Evolutionary conservation across 129 eudicot species (phyloP).

Genomic region (Flaveria sonorensis): DNA sequence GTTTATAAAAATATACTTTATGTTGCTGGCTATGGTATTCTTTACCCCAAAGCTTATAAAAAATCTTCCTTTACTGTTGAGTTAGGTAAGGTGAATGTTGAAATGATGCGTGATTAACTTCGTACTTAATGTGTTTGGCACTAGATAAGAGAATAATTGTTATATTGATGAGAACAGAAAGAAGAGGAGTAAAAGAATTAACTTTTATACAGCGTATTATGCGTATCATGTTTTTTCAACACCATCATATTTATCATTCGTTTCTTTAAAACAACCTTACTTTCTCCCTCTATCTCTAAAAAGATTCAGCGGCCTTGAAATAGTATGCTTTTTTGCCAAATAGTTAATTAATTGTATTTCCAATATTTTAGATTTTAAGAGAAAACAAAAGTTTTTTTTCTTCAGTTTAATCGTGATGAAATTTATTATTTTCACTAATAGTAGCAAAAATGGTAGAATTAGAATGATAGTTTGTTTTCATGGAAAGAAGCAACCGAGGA

Average conservation of each 20-base stretch:
- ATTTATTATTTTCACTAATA: background rate
- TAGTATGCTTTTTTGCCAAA: background rate
- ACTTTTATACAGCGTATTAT: background rate
- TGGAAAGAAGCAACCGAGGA: background rate
- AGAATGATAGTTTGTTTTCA: background rate
- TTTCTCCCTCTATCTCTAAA: background rate
- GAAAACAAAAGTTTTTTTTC: background rate
- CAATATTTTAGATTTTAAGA: background rate
- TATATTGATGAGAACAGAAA: background rate
- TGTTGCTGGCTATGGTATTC: slow-evolving; percentile 14
- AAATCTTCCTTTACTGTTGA: slow-evolving; percentile 7
- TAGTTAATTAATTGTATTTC: background rate
- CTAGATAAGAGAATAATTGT: background rate
- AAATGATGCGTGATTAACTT: background rate
- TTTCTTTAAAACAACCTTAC: background rate
- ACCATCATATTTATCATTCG: too few species aligned
- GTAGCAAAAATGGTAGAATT: background rate
- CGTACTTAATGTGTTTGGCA: background rate
- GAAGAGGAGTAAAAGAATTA: background rate
- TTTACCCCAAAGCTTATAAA: background rate
- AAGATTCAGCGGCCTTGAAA: background rate
- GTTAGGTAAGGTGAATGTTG: background rate
- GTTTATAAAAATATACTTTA: background rate
- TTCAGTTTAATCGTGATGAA: background rate
- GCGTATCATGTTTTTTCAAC: background rate